Base-by-base conservation (phyloP, 2,329 filamentous ascomycete genomes). In the Arthrobotrys musiformis region DNA sequence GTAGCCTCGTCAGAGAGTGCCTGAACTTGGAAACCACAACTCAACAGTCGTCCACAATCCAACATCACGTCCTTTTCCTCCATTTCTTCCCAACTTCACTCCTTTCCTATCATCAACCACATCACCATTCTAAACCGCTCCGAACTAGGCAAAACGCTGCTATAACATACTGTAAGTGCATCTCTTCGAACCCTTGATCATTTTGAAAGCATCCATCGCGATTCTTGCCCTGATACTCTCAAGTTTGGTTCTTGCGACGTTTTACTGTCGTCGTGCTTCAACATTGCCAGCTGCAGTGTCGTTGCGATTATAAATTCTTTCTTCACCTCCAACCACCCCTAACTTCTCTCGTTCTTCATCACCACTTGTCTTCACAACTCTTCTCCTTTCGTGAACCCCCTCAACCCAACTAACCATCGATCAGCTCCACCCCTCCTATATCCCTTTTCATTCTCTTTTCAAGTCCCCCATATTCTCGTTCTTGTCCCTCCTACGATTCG, bases 11-110 rank as follows among this genome's bases (percentile, higher is more conserved):
- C 13, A 24, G 19, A 48, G 22, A 19, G 13, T 58, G 50, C 60
- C 46, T 58, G 50, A 73, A 40, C 40, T 67, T 69, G 24, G 28
- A 48, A 40, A 11, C 4, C 70, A 37, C 54, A 74, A 74, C 70
- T 56, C 62, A 60, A 33, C 33, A 5, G 11, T 19, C 54, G 11
- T 37, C 33, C 70, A 62, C 30, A 67, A 74, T 74, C 50, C 70
- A 74, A 74, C 70, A 74, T 48, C 60, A 58, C 60, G 7, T n/a
- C 52, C 50, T 50, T 24, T 69, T 56, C 28, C 9, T 13, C 22
- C 28, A 28, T 58, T 24, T 19, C 19, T 19, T 48, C 28, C 15
- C 52, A 46, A 26, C 52, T 11, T 44, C 50, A 17, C n/a, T 56
- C 37, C 40, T 48, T 22, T 50, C 26, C 24, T 15, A 30, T 64